Percentiles rank a stretch among this genome's conserved stretches.
Conservation (phyloP, 257 asterid genomes). For the Scutellaria barbata region DNA sequence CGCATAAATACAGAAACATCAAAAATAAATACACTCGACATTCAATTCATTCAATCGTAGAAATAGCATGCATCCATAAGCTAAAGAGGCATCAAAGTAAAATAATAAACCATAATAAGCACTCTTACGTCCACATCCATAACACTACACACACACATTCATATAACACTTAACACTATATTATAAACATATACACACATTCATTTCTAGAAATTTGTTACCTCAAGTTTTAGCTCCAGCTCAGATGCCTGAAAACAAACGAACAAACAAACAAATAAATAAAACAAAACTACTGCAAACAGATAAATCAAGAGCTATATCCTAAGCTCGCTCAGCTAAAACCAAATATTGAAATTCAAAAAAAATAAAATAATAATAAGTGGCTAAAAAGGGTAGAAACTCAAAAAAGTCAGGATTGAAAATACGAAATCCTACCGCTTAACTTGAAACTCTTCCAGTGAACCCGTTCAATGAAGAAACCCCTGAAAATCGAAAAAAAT, state of each 20-base stretch:
- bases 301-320: conserved; percentile 3
- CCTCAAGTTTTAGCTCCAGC: conserved; percentile 31
- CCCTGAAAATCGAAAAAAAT: conserved; percentile 23
- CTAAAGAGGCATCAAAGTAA: conserved; percentile 7
- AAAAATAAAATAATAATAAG: too few species aligned
- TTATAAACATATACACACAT: conserved; percentile 20
- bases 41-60: not conserved
- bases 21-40: not conserved
- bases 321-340: conserved; percentile 13
- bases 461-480: conserved; percentile 28
- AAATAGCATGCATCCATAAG: conserved; percentile 4
- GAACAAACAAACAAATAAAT: not conserved
- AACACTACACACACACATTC: conserved; percentile 16
- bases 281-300: conserved; percentile 11
- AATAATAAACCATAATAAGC: conserved; percentile 1
- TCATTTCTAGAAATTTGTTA: conserved; percentile 1
- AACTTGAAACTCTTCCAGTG: conserved; percentile 36
- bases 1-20: not conserved
- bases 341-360: not conserved
- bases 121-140: not conserved
- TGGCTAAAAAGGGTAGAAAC: not conserved
- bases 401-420: conserved; percentile 16
- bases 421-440: conserved; percentile 29
- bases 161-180: conserved; percentile 2
- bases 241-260: conserved; percentile 19